phyloP scores from a whole-genome alignment of 345 rosid species.

The Aethionema arabicum region DNA sequence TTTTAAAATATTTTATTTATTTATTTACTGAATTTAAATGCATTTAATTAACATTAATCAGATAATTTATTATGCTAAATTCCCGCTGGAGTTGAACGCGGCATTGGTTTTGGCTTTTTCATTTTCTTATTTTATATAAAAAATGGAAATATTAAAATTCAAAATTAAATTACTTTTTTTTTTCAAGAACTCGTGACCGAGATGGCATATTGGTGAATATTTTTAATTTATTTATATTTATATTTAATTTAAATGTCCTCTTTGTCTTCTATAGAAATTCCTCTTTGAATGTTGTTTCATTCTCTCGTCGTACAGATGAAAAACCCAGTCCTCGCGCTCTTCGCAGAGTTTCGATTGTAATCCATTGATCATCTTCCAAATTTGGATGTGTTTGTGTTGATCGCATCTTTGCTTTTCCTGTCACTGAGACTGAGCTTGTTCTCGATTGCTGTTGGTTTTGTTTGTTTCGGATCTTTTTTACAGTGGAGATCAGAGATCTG shows the following conservation, averaged over 20 bases:
- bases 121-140: neutral
- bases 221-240: neutral
- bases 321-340: slow-evolving; percentile 1
- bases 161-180: neutral
- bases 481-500: slow-evolving; percentile 23
- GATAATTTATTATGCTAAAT: slow-evolving; percentile 13
- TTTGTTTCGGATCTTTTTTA: neutral
- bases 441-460: slow-evolving; percentile 16
- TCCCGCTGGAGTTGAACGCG: slow-evolving; percentile 55
- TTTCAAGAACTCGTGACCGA: slow-evolving; percentile 29
- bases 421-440: slow-evolving; percentile 5
- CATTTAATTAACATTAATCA: too few relatives aligned
- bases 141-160: neutral
- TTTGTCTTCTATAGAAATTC: slow-evolving; percentile 32
- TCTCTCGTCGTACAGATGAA: slow-evolving; percentile 31
- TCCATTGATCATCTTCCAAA: neutral
- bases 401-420: neutral
- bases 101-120: slow-evolving; percentile 46
- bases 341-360: neutral
- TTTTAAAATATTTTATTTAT: too few relatives aligned
- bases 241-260: slow-evolving; percentile 27
- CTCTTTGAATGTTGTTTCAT: slow-evolving; percentile 24
- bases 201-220: slow-evolving; percentile 15
- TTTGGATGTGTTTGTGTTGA: neutral
- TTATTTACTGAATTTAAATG: too few relatives aligned